These are phyloP conservation scores for Areca catechu DNA, from an alignment of 176 grass and related monocot genomes.

Conservation along the genomic window DNA sequence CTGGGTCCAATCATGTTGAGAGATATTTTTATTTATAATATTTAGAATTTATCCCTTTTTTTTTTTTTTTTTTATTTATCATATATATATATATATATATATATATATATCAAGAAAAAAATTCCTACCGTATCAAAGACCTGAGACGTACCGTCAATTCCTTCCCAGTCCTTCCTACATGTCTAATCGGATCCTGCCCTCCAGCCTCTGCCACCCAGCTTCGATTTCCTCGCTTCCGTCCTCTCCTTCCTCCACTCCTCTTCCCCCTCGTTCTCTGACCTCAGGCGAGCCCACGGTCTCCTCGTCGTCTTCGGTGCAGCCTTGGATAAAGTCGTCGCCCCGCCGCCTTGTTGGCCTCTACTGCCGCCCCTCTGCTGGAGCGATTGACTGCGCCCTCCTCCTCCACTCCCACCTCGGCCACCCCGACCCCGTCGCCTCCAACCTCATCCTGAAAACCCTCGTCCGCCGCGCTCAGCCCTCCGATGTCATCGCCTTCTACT, in stretches of 20 bases:
- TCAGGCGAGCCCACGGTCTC: constrained; percentile 8
- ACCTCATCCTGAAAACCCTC: constrained; percentile 16
- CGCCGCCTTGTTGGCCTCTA: constrained; percentile 27
- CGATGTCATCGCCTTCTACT: constrained; percentile 27
- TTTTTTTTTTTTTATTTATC: too few species aligned
- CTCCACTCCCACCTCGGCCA: constrained; percentile 14
- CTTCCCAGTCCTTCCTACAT: neutral
- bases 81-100: too few species aligned
- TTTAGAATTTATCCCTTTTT: too few species aligned
- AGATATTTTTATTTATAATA: too few species aligned
- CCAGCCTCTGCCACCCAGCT: neutral
- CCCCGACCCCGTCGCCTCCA: constrained; percentile 17
- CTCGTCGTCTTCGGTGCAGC: constrained; percentile 11
- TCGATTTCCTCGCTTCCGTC: constrained; percentile 10
- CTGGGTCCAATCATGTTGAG: too few species aligned
- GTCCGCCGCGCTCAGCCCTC: constrained; percentile 7
- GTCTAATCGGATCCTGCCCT: neutral
- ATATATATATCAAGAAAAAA: too few species aligned
- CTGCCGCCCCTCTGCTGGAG: neutral
- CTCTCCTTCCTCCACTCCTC: constrained; percentile 14
- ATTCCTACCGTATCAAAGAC: too few species aligned
- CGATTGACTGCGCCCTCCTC: neutral
- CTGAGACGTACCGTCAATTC: too few species aligned
- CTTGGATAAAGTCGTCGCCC: neutral
- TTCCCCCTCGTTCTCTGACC: constrained; percentile 7